These are phyloP conservation scores for Solanum chacoense DNA, from an alignment of 305 asterid species.

Conservation along the genomic window DNA sequence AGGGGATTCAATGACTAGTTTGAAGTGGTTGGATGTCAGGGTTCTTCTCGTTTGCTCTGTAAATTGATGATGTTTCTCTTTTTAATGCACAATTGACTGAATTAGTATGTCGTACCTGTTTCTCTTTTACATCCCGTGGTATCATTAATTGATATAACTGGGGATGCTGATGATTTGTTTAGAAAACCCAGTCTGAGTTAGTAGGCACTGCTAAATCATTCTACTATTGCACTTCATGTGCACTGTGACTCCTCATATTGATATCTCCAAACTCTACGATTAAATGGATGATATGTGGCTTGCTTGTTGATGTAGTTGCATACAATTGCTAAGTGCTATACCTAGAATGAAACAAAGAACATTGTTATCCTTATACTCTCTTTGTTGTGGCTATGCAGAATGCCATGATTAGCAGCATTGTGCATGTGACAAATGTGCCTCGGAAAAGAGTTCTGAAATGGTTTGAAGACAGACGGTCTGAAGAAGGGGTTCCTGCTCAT, in stretches of 20 bases:
- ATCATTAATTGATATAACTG: not conserved
- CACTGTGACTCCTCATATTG: not conserved
- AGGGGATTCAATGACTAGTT: not conserved
- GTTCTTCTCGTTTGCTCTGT: not conserved
- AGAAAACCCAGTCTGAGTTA: not conserved
- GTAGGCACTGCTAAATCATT: not conserved
- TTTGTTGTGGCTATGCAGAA: conserved; percentile 36
- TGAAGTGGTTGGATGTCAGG: not conserved
- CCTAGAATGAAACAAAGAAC: not conserved
- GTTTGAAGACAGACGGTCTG: conserved; percentile 82
- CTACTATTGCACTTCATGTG: not conserved
- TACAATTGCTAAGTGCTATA: not conserved
- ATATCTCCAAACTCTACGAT: not conserved
- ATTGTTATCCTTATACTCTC: not conserved
- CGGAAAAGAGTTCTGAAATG: conserved; percentile 74
- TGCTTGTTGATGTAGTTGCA: not conserved
- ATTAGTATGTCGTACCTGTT: not conserved
- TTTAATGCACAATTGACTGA: not conserved
- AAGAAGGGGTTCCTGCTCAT: conserved; percentile 68
- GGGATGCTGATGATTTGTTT: not conserved
- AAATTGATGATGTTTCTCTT: not conserved
- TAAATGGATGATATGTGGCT: not conserved
- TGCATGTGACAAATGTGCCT: conserved; percentile 80
- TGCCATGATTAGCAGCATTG: conserved; percentile 85
- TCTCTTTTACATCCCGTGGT: not conserved